These are phyloP conservation scores for Aspergillus hortae DNA, from an alignment of 2,329 filamentous ascomycete genomes.

Conservation along the genomic window DNA sequence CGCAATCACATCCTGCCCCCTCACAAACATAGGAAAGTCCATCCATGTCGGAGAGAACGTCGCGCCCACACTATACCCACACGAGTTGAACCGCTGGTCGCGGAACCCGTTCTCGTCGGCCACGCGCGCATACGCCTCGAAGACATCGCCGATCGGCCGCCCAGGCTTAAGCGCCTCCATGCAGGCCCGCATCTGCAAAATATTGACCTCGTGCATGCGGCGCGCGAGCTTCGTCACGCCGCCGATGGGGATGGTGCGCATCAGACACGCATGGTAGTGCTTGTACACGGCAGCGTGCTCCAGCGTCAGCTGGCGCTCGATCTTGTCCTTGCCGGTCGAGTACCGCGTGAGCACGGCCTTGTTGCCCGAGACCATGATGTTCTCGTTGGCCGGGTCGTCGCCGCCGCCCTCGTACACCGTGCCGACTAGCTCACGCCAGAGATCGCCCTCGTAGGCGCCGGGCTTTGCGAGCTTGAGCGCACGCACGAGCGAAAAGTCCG, in stretches of 20 bases:
- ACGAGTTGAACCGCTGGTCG: conserved; percentile 28
- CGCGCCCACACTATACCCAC: conserved; percentile 28
- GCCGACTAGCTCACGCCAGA: conserved; percentile 32
- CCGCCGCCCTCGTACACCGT: conserved; percentile 35
- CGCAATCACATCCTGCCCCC: conserved; percentile 16
- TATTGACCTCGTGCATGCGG: conserved; percentile 24
- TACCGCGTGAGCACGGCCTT: conserved; percentile 33
- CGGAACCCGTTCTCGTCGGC: conserved; percentile 29
- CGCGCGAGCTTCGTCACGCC: conserved; percentile 25
- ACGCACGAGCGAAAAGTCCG: conserved; percentile 32
- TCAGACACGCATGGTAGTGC: conserved; percentile 32
- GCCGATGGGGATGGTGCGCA: conserved; percentile 31
- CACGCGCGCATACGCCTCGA: conserved; percentile 26
- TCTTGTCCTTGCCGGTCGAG: conserved; percentile 27
- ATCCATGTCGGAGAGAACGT: conserved; percentile 25
- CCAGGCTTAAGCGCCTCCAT: conserved; percentile 27
- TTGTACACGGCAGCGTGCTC: conserved; percentile 34
- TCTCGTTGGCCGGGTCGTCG: conserved; percentile 34
- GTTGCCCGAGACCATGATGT: conserved; percentile 33
- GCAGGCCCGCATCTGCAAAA: conserved; percentile 25
- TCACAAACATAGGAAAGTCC: conserved; percentile 20
- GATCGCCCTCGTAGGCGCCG: conserved; percentile 33
- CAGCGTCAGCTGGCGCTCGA: conserved; percentile 31
- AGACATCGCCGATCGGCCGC: conserved; percentile 24
- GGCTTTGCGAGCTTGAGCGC: conserved; percentile 34